Evolutionary conservation across 1,284 basidiomycete species (phyloP).

Genomic region (Vanrija sp.): DNA sequence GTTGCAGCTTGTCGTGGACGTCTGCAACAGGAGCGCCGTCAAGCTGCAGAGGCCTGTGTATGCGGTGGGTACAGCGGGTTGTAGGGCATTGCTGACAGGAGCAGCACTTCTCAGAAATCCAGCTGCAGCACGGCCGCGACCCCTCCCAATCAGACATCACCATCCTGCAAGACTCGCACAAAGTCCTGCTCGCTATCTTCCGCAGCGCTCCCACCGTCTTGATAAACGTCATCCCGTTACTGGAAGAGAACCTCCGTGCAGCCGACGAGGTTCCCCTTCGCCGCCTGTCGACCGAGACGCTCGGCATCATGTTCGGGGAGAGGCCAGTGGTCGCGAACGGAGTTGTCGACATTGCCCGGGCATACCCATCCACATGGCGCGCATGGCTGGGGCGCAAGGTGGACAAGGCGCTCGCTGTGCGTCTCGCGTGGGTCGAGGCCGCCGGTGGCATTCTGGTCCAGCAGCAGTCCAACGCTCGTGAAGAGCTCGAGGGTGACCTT

Average conservation of each 20-base stretch:
- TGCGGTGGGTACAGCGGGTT: conserved; percentile 49
- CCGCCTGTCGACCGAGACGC: conserved; percentile 70
- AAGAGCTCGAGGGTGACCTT: conserved; percentile 70
- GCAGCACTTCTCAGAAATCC: conserved; percentile 79
- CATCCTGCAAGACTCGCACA: conserved; percentile 60
- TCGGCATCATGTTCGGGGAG: conserved; percentile 85
- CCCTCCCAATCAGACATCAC: conserved; percentile 56
- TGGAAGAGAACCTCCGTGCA: conserved; percentile 83
- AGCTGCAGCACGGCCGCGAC: conserved; percentile 56
- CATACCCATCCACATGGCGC: conserved; percentile 80
- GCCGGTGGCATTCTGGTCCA: conserved; percentile 60
- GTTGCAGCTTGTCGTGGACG: conserved; percentile 77
- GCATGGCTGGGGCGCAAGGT: conserved; percentile 76
- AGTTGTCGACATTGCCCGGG: conserved; percentile 61
- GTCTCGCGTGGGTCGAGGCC: conserved; percentile 74
- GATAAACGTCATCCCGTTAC: conserved; percentile 83
- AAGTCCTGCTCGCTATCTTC: conserved; percentile 79
- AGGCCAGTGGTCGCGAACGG: conserved; percentile 57
- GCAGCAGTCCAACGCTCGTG: conserved; percentile 61
- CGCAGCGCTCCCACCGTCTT: conserved; percentile 74
- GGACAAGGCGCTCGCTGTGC: conserved; percentile 69
- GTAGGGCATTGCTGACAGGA: neutral
- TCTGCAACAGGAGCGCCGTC: conserved; percentile 78
- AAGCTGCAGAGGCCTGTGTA: conserved; percentile 85
- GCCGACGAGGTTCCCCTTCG: conserved; percentile 68